Evolutionary conservation across 352 stramenopile species (phyloP).

Genomic region (Detonula confervacea): DNA sequence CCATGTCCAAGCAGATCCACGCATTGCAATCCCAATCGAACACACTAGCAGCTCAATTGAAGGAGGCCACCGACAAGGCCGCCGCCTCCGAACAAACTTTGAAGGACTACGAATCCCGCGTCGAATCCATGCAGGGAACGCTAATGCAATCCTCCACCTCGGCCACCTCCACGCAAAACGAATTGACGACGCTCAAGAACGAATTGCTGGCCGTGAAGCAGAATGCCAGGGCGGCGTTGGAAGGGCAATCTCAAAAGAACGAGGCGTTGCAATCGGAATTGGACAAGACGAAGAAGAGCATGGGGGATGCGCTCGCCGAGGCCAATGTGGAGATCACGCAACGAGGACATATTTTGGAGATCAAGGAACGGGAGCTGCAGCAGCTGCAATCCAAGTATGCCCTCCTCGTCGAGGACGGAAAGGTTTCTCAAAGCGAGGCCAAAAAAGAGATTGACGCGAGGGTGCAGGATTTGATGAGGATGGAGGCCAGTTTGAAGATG

Average conservation of each 20-base stretch:
- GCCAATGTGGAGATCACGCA: constrained; percentile 34
- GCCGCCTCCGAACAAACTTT: constrained; percentile 33
- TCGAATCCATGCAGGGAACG: constrained; percentile 37
- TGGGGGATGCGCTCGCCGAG: constrained; percentile 22
- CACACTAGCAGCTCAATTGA: constrained; percentile 30
- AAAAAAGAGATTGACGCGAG: constrained; percentile 15
- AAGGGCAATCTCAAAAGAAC: constrained; percentile 19
- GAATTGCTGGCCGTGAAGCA: constrained; percentile 26
- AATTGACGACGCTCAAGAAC: constrained; percentile 30
- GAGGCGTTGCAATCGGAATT: constrained; percentile 32
- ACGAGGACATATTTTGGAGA: constrained; percentile 23
- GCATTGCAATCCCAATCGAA: constrained; percentile 34
- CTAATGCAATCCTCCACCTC: constrained; percentile 30
- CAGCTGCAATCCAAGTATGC: constrained; percentile 35
- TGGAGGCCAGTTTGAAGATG: constrained; percentile 15
- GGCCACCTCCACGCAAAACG: constrained; percentile 17
- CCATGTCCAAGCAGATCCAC: constrained; percentile 30
- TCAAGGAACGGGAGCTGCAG: constrained; percentile 23
- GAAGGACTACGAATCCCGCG: constrained; percentile 50
- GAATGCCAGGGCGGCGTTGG: constrained; percentile 8
- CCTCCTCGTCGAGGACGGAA: constrained; percentile 18
- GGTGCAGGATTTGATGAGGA: constrained; percentile 12
- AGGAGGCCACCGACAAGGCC: constrained; percentile 27
- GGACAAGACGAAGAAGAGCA: constrained; percentile 19
- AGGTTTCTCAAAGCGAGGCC: constrained; percentile 26